A percentile compares a stretch with the other conserved stretches of the same genome.
phyloP scores from a whole-genome alignment of 208 protist genomes.

The Blastocrithidia nonstop region DNA sequence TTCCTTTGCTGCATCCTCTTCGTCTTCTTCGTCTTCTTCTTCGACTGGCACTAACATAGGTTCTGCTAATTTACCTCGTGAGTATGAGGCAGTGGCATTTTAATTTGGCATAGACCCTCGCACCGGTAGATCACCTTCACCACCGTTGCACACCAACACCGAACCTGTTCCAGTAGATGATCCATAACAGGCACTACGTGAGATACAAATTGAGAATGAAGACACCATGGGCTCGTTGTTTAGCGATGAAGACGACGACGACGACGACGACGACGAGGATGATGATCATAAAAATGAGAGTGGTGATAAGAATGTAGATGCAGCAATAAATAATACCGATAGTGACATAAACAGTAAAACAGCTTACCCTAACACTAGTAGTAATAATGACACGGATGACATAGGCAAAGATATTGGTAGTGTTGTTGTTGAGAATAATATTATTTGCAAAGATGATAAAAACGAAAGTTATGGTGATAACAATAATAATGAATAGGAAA shows the following conservation, averaged over 20 bases:
- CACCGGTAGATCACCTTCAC: background rate
- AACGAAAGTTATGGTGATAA: background rate
- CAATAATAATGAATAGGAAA: background rate
- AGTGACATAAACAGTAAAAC: background rate
- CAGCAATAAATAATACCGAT: background rate
- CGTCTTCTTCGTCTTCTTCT: no score
- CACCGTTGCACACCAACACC: background rate
- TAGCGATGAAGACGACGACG: background rate
- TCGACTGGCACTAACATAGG: no score
- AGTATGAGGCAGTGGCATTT: background rate
- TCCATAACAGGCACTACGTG: background rate
- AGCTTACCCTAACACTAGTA: background rate
- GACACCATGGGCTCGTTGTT: background rate
- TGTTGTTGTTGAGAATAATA: background rate
- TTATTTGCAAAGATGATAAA: background rate
- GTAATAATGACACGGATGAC: background rate
- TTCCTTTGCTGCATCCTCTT: background rate
- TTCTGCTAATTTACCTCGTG: no score
- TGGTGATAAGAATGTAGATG: background rate
- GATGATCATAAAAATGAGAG: background rate
- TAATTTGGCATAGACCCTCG: background rate
- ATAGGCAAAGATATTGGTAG: background rate
- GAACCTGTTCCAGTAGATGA: background rate
- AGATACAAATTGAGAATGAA: background rate
- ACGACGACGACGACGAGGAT: background rate